These are phyloP conservation scores for Fusarium sp. DNA, from an alignment of 2,329 filamentous ascomycete genomes.

Conservation along the genomic window DNA sequence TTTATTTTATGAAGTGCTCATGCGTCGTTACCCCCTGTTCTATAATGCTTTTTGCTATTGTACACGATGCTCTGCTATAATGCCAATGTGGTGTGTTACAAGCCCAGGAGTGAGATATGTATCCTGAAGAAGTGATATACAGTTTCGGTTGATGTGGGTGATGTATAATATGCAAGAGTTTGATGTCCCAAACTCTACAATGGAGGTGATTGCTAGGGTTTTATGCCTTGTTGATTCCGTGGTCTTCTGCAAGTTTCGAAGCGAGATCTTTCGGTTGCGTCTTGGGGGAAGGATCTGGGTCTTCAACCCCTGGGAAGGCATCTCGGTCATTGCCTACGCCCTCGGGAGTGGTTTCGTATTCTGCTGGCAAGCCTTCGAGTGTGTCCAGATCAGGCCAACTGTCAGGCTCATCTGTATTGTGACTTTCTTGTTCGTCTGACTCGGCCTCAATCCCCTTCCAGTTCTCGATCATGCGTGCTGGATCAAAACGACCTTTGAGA, in stretches of 20 bases:
- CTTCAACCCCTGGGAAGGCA: not conserved
- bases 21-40: not conserved
- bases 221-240: not conserved
- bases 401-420: not conserved
- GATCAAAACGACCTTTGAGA: conserved; percentile 42
- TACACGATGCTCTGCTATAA: conserved; percentile 21
- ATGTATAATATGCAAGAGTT: not conserved
- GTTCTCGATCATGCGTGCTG: conserved; percentile 35
- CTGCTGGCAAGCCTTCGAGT: not conserved
- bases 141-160: conserved; percentile 5
- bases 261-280: not conserved
- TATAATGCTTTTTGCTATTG: conserved; percentile 19
- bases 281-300: not conserved
- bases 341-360: not conserved
- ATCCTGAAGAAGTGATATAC: conserved; percentile 27
- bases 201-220: not conserved
- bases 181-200: not conserved
- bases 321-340: not conserved
- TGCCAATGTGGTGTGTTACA: not conserved
- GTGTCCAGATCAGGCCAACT: conserved; percentile 15
- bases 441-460: conserved; percentile 21
- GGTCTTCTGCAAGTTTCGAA: not conserved
- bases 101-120: not conserved
- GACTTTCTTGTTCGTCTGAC: not conserved
- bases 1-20: not conserved